Conservation (phyloP, 345 rosid genomes). For the Hypericum perforatum region DNA sequence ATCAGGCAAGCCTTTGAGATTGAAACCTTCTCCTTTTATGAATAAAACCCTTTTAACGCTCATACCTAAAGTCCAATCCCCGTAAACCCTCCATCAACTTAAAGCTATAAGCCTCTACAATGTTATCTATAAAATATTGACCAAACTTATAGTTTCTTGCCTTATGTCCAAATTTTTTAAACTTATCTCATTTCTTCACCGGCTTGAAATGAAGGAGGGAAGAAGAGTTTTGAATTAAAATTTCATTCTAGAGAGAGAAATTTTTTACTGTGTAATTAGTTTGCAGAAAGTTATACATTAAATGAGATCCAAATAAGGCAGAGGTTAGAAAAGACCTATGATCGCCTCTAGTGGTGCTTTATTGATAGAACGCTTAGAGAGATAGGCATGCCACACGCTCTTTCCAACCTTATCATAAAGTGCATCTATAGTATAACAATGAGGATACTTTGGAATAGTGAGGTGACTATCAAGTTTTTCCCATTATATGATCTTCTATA, state of each 20-base stretch:
- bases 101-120: neutral
- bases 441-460: neutral
- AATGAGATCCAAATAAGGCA: neutral
- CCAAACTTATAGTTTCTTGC: neutral
- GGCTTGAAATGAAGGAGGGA: no score
- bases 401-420: neutral
- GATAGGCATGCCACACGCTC: no score
- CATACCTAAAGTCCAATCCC: neutral
- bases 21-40: no score
- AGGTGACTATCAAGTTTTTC: neutral
- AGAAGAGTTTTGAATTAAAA: no score
- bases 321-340: neutral
- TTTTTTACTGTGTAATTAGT: no score
- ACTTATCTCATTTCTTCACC: no score
- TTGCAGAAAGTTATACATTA: neutral
- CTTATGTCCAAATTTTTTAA: no score
- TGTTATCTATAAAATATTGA: neutral
- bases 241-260: no score
- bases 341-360: neutral
- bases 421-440: neutral
- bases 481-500: neutral
- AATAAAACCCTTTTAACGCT: neutral
- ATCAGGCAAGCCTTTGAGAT: no score
- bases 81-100: neutral
- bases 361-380: neutral